Evolutionary conservation across 495 filamentous ascomycete species (phyloP).

Genomic region (Aspergillus leporis): DNA sequence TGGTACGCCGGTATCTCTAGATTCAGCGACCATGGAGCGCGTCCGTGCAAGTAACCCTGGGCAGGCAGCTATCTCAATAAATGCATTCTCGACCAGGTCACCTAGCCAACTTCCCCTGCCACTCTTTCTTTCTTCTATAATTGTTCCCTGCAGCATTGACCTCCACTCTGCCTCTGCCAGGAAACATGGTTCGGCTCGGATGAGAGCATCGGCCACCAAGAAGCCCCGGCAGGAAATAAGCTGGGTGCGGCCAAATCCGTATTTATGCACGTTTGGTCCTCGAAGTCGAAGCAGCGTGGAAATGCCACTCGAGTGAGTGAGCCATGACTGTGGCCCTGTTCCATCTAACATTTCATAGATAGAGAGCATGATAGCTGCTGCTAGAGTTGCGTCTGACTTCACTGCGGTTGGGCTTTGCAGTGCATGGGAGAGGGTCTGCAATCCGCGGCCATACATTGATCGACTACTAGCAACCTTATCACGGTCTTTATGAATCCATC

Average conservation of each 20-base stretch:
- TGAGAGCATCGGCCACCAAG: slow-evolving; percentile 5
- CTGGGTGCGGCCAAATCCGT: slow-evolving; percentile 1
- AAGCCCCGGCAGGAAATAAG: not conserved
- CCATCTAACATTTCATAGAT: slow-evolving; percentile 9
- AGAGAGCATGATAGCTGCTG: not conserved
- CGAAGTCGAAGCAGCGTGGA: not conserved
- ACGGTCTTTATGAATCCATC: not conserved
- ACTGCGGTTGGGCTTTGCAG: not conserved
- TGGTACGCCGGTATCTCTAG: not conserved
- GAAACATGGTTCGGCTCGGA: slow-evolving; percentile 1
- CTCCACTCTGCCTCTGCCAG: not conserved
- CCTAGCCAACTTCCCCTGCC: not conserved
- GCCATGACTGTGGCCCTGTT: not conserved
- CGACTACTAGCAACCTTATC: not conserved
- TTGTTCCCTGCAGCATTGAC: not conserved
- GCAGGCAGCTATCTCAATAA: not conserved
- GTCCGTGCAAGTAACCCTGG: not conserved
- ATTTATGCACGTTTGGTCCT: not conserved
- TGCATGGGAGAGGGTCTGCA: not conserved
- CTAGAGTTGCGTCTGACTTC: not conserved
- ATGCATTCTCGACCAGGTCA: not conserved
- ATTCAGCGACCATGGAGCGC: not conserved
- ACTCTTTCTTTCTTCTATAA: not conserved
- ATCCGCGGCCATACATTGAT: not conserved
- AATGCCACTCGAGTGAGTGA: not conserved